Conservation (phyloP, 352 stramenopile genomes). For the Globisporangium irregulare region DNA sequence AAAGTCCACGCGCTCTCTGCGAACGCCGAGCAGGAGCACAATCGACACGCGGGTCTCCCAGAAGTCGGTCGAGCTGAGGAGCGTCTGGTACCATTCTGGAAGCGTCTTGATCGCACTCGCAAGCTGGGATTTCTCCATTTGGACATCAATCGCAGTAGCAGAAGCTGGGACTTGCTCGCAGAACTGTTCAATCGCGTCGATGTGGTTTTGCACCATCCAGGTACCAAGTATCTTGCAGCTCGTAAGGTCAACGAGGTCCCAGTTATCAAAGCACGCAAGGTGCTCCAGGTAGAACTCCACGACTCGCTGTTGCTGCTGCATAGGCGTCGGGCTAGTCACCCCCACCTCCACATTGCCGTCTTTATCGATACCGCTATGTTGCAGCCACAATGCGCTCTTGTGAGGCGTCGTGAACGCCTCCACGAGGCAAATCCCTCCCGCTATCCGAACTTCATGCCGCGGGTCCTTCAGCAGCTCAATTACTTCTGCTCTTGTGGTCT, state of each 20-base stretch:
- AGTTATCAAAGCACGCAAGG: conserved; percentile 20
- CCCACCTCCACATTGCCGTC: too few species aligned
- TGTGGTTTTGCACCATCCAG: conserved; percentile 8
- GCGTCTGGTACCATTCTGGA: conserved; percentile 19
- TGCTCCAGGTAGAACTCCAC: conserved; percentile 18
- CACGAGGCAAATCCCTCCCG: too few species aligned
- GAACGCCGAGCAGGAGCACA: conserved; percentile 14
- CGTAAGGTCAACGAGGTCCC: conserved; percentile 21
- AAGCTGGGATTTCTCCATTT: not conserved
- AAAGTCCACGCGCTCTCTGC: conserved; percentile 3
- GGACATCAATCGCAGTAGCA: too few species aligned
- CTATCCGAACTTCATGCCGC: too few species aligned
- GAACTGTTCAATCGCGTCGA: not conserved
- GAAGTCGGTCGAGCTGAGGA: conserved; percentile 18
- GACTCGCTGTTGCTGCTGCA: not conserved
- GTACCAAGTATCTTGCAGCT: conserved; percentile 19
- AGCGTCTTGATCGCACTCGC: not conserved
- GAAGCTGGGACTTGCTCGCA: not conserved
- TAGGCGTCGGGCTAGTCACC: too few species aligned
- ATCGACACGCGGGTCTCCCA: conserved; percentile 25
- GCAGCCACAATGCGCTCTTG: too few species aligned
- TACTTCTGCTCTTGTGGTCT: too few species aligned
- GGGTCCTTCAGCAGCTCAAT: too few species aligned
- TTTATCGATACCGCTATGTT: not conserved
- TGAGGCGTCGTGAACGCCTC: too few species aligned